phyloP scores from a whole-genome alignment of 768 basidiomycete species.

The Wakefieldia striispora region DNA sequence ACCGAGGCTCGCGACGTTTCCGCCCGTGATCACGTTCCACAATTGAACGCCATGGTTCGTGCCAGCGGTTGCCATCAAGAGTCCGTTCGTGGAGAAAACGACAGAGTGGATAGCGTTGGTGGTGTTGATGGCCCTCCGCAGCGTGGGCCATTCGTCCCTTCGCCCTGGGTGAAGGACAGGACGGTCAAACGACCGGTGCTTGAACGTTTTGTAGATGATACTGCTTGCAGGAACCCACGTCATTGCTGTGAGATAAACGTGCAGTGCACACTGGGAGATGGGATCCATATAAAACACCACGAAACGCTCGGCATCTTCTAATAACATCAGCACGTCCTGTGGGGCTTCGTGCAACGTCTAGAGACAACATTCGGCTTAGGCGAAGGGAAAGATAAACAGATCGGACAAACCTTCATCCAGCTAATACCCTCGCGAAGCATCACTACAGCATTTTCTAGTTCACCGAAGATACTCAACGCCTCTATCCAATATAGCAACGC shows the following conservation, averaged over 20 bases:
- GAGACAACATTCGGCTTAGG: background rate
- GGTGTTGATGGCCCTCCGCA: constrained; percentile 3
- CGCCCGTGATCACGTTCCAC: constrained; percentile 20
- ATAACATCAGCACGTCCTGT: constrained; percentile 1
- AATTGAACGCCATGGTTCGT: constrained; percentile 18
- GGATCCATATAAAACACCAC: constrained; percentile 19
- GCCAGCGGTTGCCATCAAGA: constrained; percentile 16
- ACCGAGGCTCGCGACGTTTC: constrained; percentile 20
- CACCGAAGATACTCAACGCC: constrained; percentile 16
- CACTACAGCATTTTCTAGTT: constrained; percentile 13
- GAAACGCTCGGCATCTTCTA: constrained; percentile 19
- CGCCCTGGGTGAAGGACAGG: background rate
- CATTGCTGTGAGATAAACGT: constrained; percentile 15
- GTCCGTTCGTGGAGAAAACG: constrained; percentile 10
- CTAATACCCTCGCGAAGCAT: constrained; percentile 12
- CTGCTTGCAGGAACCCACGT: background rate
- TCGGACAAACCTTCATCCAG: constrained; percentile 14
- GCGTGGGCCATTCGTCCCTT: background rate
- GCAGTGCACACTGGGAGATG: constrained; percentile 21
- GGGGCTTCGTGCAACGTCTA: constrained; percentile 10
- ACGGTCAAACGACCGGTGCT: constrained; percentile 4
- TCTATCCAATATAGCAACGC: constrained; percentile 20
- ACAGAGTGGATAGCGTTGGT: constrained; percentile 12
- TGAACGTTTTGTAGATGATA: constrained; percentile 7
- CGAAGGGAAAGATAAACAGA: background rate